phyloP scores from a whole-genome alignment of 805 yeast species.

The Blastobotrys terrestris region DNA sequence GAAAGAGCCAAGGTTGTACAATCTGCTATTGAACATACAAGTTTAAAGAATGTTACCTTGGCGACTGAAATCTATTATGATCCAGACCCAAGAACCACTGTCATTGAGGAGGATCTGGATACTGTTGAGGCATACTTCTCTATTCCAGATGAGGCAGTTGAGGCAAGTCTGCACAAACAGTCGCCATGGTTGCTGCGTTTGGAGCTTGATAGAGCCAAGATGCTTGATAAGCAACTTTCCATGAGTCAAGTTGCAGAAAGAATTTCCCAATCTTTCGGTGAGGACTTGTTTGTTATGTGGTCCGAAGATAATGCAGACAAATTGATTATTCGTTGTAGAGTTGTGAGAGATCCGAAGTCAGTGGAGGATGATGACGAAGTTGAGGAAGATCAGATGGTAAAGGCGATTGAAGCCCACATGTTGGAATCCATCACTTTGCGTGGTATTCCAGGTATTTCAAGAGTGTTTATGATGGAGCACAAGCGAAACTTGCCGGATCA shows the following conservation, averaged over 20 bases:
- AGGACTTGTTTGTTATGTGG: conserved; percentile 96
- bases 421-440: conserved; percentile 88
- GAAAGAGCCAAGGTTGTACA: conserved; percentile 93
- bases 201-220: conserved; percentile 96
- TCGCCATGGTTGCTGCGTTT: conserved; percentile 97
- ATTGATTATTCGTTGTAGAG: conserved; percentile 95
- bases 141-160: conserved; percentile 96
- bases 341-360: conserved; percentile 91
- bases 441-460: conserved; percentile 90
- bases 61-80: conserved; percentile 96
- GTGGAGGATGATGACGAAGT: conserved; percentile 91
- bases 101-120: conserved; percentile 92
- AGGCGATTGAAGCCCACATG: conserved; percentile 94
- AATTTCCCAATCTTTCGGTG: conserved; percentile 87
- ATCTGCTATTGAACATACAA: conserved; percentile 95
- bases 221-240: conserved; percentile 95
- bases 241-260: conserved; percentile 98
- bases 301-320: conserved; percentile 98
- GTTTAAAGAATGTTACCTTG: conserved; percentile 90
- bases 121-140: conserved; percentile 96
- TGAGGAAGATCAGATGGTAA: conserved; percentile 94
- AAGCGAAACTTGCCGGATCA: conserved; percentile 41
- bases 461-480: conserved; percentile 59
- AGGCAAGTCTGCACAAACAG: conserved; percentile 87
- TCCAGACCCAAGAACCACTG: conserved; percentile 97